Conservation (phyloP, 192 early-diverging fungal genomes). For the Backusella westeae region DNA sequence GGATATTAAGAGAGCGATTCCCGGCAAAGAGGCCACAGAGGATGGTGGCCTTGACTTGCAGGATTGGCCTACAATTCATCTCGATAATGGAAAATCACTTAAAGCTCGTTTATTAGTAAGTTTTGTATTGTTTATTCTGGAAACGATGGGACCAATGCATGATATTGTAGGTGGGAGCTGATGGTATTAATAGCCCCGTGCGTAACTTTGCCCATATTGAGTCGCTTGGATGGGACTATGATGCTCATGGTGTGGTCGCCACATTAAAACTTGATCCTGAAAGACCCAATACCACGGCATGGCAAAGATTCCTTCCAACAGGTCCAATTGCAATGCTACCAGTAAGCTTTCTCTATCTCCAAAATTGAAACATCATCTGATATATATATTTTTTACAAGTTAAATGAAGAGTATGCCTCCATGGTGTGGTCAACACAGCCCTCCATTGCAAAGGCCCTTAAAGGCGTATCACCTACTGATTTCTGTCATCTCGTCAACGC, state of each 20-base stretch:
- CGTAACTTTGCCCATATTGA: constrained; percentile 81
- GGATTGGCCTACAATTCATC: constrained; percentile 74
- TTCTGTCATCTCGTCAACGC: constrained; percentile 79
- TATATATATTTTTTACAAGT: constrained; percentile 31
- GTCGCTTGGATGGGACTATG: constrained; percentile 85
- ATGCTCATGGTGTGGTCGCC: constrained; percentile 83
- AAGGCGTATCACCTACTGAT: constrained; percentile 53
- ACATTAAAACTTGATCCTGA: constrained; percentile 64
- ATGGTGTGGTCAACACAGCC: constrained; percentile 89
- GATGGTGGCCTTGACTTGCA: constrained; percentile 28
- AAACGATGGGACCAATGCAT: too few species aligned
- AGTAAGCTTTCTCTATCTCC: constrained; percentile 41
- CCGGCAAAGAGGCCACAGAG: not conserved
- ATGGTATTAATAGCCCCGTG: constrained; percentile 86
- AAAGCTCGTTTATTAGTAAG: constrained; percentile 71
- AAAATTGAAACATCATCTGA: not conserved
- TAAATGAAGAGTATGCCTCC: constrained; percentile 61
- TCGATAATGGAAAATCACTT: constrained; percentile 65
- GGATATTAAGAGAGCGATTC: constrained; percentile 38
- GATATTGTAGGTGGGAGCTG: constrained; percentile 67
- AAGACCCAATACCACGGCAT: constrained; percentile 68
- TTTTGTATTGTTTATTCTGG: not conserved
- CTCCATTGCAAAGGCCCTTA: constrained; percentile 60
- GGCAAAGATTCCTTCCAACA: constrained; percentile 92
- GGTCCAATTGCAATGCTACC: constrained; percentile 94